phyloP scores from a whole-genome alignment of 305 asterid genomes.

The Coffea humblotiana region DNA sequence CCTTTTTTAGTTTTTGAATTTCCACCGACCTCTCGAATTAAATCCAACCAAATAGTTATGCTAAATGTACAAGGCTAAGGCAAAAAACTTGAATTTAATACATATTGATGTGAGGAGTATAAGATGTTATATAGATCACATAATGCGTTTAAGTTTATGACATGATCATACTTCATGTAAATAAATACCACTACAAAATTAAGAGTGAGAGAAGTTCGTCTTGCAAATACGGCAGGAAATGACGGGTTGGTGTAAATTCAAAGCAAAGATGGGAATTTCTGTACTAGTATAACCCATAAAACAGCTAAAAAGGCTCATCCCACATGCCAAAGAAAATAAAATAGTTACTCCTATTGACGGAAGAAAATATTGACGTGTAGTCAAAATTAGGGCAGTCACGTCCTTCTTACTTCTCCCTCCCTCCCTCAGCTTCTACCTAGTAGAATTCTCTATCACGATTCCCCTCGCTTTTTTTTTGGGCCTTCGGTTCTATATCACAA shows the following conservation, averaged over 20 bases:
- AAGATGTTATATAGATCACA: too few species aligned
- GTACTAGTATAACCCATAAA: neutral
- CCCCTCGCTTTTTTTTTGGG: neutral
- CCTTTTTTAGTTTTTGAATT: slow-evolving; percentile 3
- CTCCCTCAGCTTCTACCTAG: too few species aligned
- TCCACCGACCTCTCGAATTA: neutral
- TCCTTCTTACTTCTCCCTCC: neutral
- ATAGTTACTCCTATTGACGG: neutral
- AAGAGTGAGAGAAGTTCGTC: neutral
- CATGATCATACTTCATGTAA: neutral
- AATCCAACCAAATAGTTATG: too few species aligned
- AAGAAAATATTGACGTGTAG: neutral
- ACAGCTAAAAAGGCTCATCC: neutral
- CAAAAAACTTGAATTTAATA: neutral
- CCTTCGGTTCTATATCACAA: too few species aligned
- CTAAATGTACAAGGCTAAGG: neutral
- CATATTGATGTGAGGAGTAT: neutral
- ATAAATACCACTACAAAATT: neutral
- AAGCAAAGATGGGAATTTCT: neutral
- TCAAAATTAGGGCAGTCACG: slow-evolving; percentile 11
- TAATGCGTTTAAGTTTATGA: neutral
- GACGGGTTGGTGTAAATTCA: slow-evolving; percentile 10
- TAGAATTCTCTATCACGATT: neutral
- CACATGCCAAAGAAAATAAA: neutral
- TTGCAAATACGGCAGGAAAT: neutral